Evolutionary conservation across 768 basidiomycete genomes (phyloP).

Genomic region (Cubamyces sp.): DNA sequence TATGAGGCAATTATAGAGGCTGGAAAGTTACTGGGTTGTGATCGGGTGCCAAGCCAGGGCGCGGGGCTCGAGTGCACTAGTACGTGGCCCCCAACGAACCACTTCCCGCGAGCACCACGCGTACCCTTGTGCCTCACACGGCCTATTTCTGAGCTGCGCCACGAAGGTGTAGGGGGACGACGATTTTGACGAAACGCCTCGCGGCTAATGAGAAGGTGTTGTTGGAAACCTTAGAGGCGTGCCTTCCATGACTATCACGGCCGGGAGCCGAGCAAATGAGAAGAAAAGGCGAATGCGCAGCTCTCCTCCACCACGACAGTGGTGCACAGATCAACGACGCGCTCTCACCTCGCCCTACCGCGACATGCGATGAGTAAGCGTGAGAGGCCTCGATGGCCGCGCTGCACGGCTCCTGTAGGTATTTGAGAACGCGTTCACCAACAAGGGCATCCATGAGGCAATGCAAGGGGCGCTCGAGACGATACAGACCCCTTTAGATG

Average conservation of each 20-base stretch:
- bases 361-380: slow-evolving; percentile 1
- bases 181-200: not conserved
- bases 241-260: not conserved
- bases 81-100: not conserved
- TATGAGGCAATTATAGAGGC: not conserved
- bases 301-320: no score
- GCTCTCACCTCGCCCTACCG: not conserved
- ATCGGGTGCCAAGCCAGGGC: slow-evolving; percentile 16
- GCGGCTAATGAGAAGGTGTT: slow-evolving; percentile 1
- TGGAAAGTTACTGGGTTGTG: not conserved
- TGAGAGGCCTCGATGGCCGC: slow-evolving; percentile 4
- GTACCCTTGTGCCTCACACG: not conserved
- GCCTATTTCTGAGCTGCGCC: not conserved
- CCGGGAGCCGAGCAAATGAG: slow-evolving; percentile 8
- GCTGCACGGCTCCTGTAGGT: slow-evolving; percentile 1
- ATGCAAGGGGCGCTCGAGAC: not conserved
- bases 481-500: not conserved
- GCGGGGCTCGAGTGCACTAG: not conserved
- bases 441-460: slow-evolving; percentile 6
- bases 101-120: slow-evolving; percentile 1
- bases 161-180: not conserved
- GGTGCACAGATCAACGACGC: not conserved
- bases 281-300: not conserved
- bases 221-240: not conserved
- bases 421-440: slow-evolving; percentile 16